These are phyloP conservation scores for Rhazya stricta DNA, from an alignment of 257 asterid genomes.

Conservation along the genomic window DNA sequence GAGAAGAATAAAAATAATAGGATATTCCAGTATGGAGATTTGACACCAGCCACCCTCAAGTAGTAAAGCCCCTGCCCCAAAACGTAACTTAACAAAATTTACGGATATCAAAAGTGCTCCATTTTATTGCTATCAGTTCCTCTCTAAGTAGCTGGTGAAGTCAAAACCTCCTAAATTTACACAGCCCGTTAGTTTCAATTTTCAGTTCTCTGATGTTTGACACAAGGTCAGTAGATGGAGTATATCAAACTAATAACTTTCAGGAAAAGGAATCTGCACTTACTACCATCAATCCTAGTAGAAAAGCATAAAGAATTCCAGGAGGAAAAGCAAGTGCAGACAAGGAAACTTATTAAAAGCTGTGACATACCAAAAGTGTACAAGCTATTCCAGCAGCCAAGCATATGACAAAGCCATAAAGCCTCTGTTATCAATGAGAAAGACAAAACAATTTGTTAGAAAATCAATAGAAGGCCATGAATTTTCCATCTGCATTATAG, in stretches of 20 bases:
- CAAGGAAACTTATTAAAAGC: background rate
- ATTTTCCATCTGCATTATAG: slow-evolving; percentile 2
- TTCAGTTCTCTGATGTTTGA: background rate
- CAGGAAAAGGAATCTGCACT: background rate
- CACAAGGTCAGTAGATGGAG: background rate
- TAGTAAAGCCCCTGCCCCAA: background rate
- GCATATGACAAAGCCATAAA: slow-evolving; percentile 88
- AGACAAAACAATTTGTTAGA: slow-evolving; percentile 4
- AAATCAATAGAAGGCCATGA: slow-evolving; percentile 5
- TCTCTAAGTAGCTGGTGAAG: background rate
- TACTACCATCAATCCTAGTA: background rate
- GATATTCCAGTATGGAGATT: background rate
- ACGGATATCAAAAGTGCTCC: background rate
- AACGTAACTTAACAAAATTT: background rate
- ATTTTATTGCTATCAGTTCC: background rate
- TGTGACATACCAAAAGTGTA: slow-evolving; percentile 72
- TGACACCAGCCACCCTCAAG: background rate
- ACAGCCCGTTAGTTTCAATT: background rate
- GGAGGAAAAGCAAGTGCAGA: background rate
- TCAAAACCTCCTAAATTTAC: background rate
- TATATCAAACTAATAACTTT: background rate
- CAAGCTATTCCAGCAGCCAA: slow-evolving; percentile 80
- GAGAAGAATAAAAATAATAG: background rate
- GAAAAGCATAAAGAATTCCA: background rate
- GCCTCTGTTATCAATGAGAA: slow-evolving; percentile 51